A percentile compares a stretch with the other conserved stretches of the same genome.
Conservation (phyloP, 306 rosid species). For the Vigna radiata region DNA sequence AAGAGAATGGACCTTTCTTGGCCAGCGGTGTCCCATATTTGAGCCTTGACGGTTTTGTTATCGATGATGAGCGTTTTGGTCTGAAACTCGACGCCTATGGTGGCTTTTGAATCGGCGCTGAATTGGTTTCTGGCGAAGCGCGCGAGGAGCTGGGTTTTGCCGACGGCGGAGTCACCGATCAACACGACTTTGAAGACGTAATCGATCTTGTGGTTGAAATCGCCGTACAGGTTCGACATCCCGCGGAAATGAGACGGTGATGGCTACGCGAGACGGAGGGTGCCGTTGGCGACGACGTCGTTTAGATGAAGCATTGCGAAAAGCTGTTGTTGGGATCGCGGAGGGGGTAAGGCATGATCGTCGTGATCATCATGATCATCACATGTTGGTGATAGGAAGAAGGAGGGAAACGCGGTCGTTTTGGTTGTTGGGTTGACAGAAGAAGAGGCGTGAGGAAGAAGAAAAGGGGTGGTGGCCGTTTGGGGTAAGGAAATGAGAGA, state of each 20-base stretch:
- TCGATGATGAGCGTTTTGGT: conserved; percentile 77
- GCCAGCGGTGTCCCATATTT: conserved; percentile 93
- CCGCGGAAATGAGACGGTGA: conserved; percentile 1
- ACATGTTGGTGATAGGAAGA: no score
- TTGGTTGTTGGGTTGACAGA: no score
- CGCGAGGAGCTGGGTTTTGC: conserved; percentile 81
- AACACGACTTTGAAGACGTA: conserved; percentile 84
- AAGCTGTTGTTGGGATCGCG: no score
- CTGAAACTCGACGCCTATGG: conserved; percentile 72
- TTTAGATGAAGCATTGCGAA: not conserved
- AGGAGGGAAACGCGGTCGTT: not conserved
- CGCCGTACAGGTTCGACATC: conserved; percentile 52
- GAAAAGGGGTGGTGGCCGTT: not conserved
- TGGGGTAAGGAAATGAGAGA: no score
- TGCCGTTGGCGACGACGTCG: not conserved
- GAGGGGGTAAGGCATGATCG: no score
- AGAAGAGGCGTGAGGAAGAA: not conserved
- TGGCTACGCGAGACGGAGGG: not conserved
- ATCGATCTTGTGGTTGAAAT: conserved; percentile 70
- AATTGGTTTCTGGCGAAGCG: conserved; percentile 79
- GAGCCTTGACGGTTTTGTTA: conserved; percentile 76
- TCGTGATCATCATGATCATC: no score
- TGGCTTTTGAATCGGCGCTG: conserved; percentile 75
- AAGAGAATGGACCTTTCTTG: conserved; percentile 66
- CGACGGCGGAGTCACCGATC: conserved; percentile 89